Evolutionary conservation across 2,329 filamentous ascomycete species (phyloP), one percentile per base, ranked within the genome.

Genomic region (Didymellaceae sp.): DNA sequence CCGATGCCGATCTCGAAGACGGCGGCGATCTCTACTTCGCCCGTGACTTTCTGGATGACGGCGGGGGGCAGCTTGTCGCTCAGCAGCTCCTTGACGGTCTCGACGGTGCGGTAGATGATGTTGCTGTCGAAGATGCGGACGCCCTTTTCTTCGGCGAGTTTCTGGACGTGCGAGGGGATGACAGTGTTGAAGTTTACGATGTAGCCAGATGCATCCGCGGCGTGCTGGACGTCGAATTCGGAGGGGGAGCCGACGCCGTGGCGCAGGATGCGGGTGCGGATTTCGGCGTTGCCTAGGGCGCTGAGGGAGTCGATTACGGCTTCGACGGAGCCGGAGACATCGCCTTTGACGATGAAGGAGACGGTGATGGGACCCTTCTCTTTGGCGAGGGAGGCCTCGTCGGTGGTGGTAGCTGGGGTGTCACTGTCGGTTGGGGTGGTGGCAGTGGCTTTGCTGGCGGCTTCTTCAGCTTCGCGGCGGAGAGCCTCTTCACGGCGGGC

Each of bases 301-400:
- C 86, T 78, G 51, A 99, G 81, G 7, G 88, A 87, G 39, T 90
- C 87, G 53, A 86, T 80, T 2, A 97, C 88, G 2, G 94, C 94
- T 77, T 99, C 94, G 0, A 92, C 91, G 0, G 93, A 97, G 28
- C 94, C 94, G 54, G 88, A 89, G 14, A 97, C 94, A 65, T 99
- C 94, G 45, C 87, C 92, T 74, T 95, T 96, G 76, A 99, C 80
- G 51, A 94, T 85, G 73, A 97, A 94, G 63, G 88, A 88, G 38
- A 96, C 81, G 13, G 82, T 76, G 53, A 80, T 77, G 11, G 81
- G 79, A 0, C 81, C 80, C 22, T 74, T 68, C 1, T 71, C 57
- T 47, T 80, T 66, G 26, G 52, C 25, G 41, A 13, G 6, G 10
- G 26, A 11, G 24, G 79, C 78, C n/a, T n/a, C n/a, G n/a, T n/a